phyloP scores from a whole-genome alignment of 148 eudicot genomes.

The Camellia japonica region DNA sequence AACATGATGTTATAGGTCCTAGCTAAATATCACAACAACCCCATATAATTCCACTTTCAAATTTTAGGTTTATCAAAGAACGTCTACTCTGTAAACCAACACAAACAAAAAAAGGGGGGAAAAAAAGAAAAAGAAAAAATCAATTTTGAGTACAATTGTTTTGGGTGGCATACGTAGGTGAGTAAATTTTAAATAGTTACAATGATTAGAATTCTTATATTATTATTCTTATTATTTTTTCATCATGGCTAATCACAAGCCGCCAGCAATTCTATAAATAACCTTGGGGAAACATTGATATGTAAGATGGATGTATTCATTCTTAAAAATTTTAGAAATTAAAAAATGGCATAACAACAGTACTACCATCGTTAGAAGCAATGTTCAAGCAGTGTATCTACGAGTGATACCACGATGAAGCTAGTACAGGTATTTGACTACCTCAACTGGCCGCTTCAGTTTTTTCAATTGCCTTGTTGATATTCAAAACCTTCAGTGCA shows the following conservation, averaged over 20 bases:
- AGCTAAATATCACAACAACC: neutral
- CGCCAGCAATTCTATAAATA: neutral
- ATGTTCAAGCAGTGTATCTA: neutral
- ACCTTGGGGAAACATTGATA: neutral
- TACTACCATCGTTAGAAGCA: neutral
- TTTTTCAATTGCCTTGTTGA: constrained; percentile 44
- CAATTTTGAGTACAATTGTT: neutral
- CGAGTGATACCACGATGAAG: neutral
- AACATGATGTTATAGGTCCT: neutral
- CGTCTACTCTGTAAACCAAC: neutral
- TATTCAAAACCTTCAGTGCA: constrained; percentile 74
- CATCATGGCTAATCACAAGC: neutral
- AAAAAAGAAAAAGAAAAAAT: neutral
- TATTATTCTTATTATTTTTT: too few species aligned
- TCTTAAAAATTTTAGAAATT: neutral
- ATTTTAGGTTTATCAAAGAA: neutral
- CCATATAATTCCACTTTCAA: neutral
- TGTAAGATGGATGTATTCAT: neutral
- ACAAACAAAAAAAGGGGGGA: neutral
- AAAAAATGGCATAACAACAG: neutral
- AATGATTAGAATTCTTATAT: neutral
- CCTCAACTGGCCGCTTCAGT: constrained; percentile 84
- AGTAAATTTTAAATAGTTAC: neutral
- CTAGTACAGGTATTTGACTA: constrained; percentile 18
- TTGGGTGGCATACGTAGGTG: neutral